These are phyloP conservation scores for Hemisphaericaspora xylofermentans DNA, from an alignment of 1,139 yeast genomes.

Conservation along the genomic window DNA sequence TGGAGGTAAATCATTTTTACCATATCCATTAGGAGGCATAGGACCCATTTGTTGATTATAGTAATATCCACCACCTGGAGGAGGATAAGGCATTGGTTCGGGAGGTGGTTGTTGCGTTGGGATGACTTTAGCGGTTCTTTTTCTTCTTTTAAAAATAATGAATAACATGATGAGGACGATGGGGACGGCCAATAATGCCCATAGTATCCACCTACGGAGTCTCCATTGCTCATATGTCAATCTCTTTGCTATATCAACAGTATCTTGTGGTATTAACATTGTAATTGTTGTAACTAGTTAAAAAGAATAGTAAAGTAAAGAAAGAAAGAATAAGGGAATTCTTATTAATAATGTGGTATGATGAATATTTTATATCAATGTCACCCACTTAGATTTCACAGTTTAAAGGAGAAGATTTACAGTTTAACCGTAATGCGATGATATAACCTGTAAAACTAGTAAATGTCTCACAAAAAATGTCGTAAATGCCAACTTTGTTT, in stretches of 20 bases:
- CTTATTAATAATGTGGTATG: too few relatives aligned
- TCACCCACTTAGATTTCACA: too few relatives aligned
- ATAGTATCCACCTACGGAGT: constrained; percentile 5
- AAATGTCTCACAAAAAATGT: too few relatives aligned
- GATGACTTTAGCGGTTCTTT: neutral
- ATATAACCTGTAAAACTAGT: too few relatives aligned
- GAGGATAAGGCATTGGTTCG: neutral
- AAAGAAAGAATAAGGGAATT: constrained; percentile 6
- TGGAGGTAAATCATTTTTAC: constrained; percentile 6
- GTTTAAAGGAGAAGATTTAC: neutral
- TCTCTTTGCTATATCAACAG: constrained; percentile 9
- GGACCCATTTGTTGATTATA: constrained; percentile 1
- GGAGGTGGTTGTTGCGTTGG: constrained; percentile 4
- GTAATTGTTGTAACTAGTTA: constrained; percentile 21
- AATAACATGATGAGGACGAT: neutral
- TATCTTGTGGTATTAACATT: neutral
- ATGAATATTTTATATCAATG: too few relatives aligned
- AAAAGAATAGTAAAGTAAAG: constrained; percentile 21
- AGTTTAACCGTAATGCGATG: too few relatives aligned
- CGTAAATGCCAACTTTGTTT: too few relatives aligned
- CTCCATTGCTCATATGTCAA: constrained; percentile 3
- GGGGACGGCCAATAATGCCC: constrained; percentile 5
- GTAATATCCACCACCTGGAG: neutral
- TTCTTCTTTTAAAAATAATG: constrained; percentile 1
- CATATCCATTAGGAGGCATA: neutral